Conservation (phyloP, 106 monocot genomes). For the Dendrobium huoshanense region DNA sequence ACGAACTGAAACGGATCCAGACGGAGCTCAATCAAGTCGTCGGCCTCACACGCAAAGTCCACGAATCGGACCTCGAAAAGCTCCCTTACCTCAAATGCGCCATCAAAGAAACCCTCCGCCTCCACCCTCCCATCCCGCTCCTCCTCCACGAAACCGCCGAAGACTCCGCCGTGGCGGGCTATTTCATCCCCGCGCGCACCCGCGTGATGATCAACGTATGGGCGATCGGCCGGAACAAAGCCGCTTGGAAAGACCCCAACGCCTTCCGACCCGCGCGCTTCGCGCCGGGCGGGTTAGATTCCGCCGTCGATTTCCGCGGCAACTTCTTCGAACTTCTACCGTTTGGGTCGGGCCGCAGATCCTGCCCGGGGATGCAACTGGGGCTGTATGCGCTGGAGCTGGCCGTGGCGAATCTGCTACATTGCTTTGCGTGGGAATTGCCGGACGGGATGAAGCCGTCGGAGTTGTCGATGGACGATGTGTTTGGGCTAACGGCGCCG, state of each 20-base stretch:
- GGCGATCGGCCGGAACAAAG: conserved; percentile 46
- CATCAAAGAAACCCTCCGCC: conserved; percentile 20
- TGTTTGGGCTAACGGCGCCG: conserved; percentile 60
- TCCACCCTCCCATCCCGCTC: conserved; percentile 24
- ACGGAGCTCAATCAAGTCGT: conserved; percentile 36
- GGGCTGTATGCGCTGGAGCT: conserved; percentile 51
- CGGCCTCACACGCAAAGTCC: conserved; percentile 36
- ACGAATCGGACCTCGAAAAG: conserved; percentile 46
- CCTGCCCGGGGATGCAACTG: conserved; percentile 73
- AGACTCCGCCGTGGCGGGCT: conserved; percentile 46
- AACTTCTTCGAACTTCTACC: conserved; percentile 52
- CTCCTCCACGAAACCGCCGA: conserved; percentile 41
- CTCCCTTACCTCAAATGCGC: conserved; percentile 47
- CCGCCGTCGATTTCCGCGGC: conserved; percentile 40
- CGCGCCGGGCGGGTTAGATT: conserved; percentile 12
- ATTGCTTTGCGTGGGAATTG: conserved; percentile 52
- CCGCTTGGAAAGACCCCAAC: conserved; percentile 46
- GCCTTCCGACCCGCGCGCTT: conserved; percentile 40
- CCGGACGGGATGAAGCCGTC: conserved; percentile 50
- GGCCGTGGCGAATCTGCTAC: conserved; percentile 41
- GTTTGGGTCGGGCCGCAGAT: conserved; percentile 58
- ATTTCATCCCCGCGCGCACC: conserved; percentile 30
- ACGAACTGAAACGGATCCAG: conserved; percentile 34
- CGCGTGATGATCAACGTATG: conserved; percentile 56
- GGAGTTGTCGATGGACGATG: conserved; percentile 57